Base-by-base conservation (phyloP, 1,139 yeast species). In the Sugiyamaella paludigena region DNA sequence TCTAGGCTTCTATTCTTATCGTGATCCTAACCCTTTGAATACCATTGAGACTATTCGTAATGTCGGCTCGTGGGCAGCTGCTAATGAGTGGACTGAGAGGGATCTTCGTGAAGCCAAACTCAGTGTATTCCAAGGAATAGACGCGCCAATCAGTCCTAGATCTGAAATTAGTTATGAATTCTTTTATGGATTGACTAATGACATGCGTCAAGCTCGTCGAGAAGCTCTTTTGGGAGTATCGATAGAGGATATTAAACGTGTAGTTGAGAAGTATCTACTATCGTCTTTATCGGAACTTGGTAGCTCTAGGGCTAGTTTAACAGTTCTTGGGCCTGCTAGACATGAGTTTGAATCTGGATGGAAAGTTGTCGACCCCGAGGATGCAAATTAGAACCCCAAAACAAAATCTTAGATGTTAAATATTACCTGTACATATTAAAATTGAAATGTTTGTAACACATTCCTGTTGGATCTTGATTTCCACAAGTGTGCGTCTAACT, bases 81-180 rank as follows among this genome's bases (percentile, higher is more conserved):
- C 73, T n/a, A 75, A 77, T 40, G 70, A 73, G 37, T 72, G 81
- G 72, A 74, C 77, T 7, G 75, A 73, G 0, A 71, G 76, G 26
- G 96, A 88, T 57, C 71, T 92, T 41, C 87, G 87, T 57, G 96
- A 89, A 60, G 96, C 98, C 35, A 89, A 91, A 66, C 72, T 92
- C 58, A 80, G 95, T 9, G 80, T 92, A 36, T 92, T 92, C 79
- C 98, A 92, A 68, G 79, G 85, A 49, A 73, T 94, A 11, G 98
- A 92, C 70, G 89, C 97, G 0, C 98, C 98, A 9, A 75, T 80
- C 42, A 84, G 91, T 62, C 83, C 89, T 16, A 78, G 87, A 43
- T 76, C 80, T 39, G 96, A 92, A 66, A 96, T 96, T 16, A 72
- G 80, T 54, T 67, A 78, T 24, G 70, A 75, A 36, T 87, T 89